A percentile compares a stretch with the other conserved stretches of the same genome.
Conservation (phyloP, 257 asterid species). For the Craterostigma plantagineum region DNA sequence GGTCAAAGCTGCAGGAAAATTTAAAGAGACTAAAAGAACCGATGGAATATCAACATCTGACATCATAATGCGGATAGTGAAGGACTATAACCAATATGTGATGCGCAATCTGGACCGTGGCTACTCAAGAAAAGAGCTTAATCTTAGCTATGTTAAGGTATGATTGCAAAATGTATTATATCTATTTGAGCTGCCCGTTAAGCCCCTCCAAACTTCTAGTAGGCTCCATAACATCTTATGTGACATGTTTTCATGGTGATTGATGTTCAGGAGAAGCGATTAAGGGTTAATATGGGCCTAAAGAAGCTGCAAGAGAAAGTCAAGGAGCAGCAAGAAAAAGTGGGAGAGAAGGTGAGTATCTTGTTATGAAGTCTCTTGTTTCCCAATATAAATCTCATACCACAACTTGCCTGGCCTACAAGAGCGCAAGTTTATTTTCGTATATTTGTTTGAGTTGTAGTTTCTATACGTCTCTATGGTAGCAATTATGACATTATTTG, state of each 20-base stretch:
- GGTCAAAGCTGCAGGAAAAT: slow-evolving; percentile 63
- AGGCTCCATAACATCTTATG: no score
- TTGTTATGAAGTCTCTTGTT: no score
- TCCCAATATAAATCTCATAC: no score
- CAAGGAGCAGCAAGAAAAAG: slow-evolving; percentile 69
- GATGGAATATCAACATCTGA: slow-evolving; percentile 70
- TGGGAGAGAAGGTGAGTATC: slow-evolving; percentile 41
- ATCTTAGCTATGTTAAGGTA: slow-evolving; percentile 58
- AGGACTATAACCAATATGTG: slow-evolving; percentile 62
- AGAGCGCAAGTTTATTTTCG: not conserved
- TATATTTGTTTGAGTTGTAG: not conserved
- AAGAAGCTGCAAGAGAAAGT: slow-evolving; percentile 60
- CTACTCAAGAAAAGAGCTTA: slow-evolving; percentile 59
- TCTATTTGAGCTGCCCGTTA: no score
- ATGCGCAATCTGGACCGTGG: slow-evolving; percentile 74
- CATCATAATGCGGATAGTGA: slow-evolving; percentile 64
- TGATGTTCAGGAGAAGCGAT: slow-evolving; percentile 36
- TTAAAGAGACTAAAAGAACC: slow-evolving; percentile 58
- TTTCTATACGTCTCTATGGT: no score
- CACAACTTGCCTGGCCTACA: no score
- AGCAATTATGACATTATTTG: not conserved
- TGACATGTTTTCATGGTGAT: no score
- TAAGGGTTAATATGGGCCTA: slow-evolving; percentile 56
- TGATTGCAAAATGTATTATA: slow-evolving; percentile 2
- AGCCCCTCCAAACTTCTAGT: no score